A percentile compares a stretch with the other conserved stretches of the same genome.
These are phyloP conservation scores for Oidium heveae DNA, from an alignment of 2,329 filamentous ascomycete species.

Conservation along the genomic window DNA sequence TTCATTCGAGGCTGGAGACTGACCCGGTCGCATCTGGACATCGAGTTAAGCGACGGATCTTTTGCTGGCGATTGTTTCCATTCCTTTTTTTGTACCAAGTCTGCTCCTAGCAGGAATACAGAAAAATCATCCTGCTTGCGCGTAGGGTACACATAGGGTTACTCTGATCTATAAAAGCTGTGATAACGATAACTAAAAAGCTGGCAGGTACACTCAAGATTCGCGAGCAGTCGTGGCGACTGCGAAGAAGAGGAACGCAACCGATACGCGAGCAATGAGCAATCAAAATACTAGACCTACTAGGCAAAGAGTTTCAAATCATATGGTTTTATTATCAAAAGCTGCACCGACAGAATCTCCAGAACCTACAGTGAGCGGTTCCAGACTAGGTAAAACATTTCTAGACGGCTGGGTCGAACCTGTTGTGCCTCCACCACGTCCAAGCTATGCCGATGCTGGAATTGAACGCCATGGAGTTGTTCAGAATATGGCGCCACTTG, in stretches of 20 bases:
- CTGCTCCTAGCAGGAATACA: neutral
- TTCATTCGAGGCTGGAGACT: neutral
- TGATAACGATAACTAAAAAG: slow-evolving; percentile 6
- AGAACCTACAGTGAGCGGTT: slow-evolving; percentile 3
- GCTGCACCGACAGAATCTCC: slow-evolving; percentile 1
- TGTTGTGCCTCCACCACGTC: slow-evolving; percentile 22
- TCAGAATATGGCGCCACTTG: slow-evolving; percentile 63
- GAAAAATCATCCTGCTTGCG: neutral
- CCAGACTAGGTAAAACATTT: slow-evolving; percentile 5
- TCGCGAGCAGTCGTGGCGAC: slow-evolving; percentile 4
- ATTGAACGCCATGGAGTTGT: slow-evolving; percentile 52
- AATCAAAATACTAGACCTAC: slow-evolving; percentile 6
- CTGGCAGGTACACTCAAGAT: slow-evolving; percentile 6
- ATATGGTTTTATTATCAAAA: slow-evolving; percentile 4
- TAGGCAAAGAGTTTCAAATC: slow-evolving; percentile 11
- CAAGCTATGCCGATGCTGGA: slow-evolving; percentile 54
- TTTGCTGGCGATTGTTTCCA: neutral
- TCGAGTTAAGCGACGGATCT: neutral
- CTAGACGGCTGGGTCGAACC: slow-evolving; percentile 30
- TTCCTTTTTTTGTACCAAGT: neutral
- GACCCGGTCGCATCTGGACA: neutral
- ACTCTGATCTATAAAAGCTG: neutral
- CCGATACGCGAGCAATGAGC: neutral
- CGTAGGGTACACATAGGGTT: neutral
- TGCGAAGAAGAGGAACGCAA: slow-evolving; percentile 3